These are phyloP conservation scores for Ambrosia artemisiifolia DNA, from an alignment of 129 eudicot genomes.

Conservation along the genomic window DNA sequence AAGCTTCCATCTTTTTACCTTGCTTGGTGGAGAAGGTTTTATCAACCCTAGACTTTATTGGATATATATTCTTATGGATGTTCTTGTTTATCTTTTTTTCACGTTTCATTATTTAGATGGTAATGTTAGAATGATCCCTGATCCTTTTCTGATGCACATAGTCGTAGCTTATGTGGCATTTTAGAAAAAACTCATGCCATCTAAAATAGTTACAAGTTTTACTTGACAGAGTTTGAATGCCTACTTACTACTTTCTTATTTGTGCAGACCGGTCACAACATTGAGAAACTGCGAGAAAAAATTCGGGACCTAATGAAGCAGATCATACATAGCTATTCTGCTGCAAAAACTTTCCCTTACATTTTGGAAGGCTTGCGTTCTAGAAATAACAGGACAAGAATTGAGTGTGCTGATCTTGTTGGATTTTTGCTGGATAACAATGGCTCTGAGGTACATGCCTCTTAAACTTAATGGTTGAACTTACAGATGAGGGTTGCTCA, in stretches of 20 bases:
- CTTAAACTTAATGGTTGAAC: neutral
- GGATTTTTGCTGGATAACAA: constrained; percentile 84
- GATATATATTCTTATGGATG: neutral
- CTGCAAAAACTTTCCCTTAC: constrained; percentile 86
- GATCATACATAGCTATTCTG: constrained; percentile 65
- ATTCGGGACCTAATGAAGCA: constrained; percentile 81
- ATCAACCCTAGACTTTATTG: constrained; percentile 4
- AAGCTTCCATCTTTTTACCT: constrained; percentile 93
- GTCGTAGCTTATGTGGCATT: neutral
- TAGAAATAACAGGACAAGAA: constrained; percentile 75
- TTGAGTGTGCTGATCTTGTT: constrained; percentile 90
- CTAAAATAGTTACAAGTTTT: neutral
- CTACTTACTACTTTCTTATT: neutral
- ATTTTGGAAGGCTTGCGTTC: constrained; percentile 93
- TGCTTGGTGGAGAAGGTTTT: constrained; percentile 92
- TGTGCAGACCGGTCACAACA: constrained; percentile 93
- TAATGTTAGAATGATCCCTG: neutral
- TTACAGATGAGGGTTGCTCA: constrained; percentile 14
- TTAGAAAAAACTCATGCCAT: too few species aligned
- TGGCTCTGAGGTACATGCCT: constrained; percentile 67
- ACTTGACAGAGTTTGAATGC: neutral
- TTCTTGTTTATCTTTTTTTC: neutral
- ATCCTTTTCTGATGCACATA: neutral
- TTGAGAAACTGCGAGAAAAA: constrained; percentile 89
- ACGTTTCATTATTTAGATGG: neutral